Evolutionary conservation across 345 rosid species (phyloP), one percentile per base, ranked within the genome.

Genomic region (Ceriops decandra): DNA sequence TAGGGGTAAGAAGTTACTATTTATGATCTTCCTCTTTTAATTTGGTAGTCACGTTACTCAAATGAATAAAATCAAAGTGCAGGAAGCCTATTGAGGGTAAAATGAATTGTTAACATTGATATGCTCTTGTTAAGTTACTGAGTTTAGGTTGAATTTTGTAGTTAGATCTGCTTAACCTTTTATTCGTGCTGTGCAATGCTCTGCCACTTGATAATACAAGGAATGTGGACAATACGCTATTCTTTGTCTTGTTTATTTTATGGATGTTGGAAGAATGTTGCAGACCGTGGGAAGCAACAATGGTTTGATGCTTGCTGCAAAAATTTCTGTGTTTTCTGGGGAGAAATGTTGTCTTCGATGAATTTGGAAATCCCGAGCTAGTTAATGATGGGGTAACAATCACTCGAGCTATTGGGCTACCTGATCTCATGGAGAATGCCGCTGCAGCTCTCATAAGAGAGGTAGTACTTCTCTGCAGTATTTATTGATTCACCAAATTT

Each of bases 371-470:
- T 66, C 99, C 98, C 1, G 90, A 92, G 74, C 97, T 92, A 4
- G 99, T 95, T n/a, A 95, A 95, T 77, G 99, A 95, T 69, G 99
- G 99, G 20, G 97, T 95, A 22, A 95, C 98, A 3, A 95, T 95
- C 66, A 93, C 99, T 38, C 82, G 99, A 49, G 99, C 98, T 63
- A 95, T 95, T 79, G 97, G 92, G 77, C 74, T 95, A 6, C 87
- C 93, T 60, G 89, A 92, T 77, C 84, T 98, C 19, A 95, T 92
- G 97, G 99, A 95, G 75, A 95, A 95, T 81, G 98, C 99, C 10
- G 98, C 97, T 66, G 99, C 99, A 49, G 97, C 99, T 11, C 95
- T 95, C 52, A 95, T 95, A 60, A 91, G 96, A 63, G 99, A 95
- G 98, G 99, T 90, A 9, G 17, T 87, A 21, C 17, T 38, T 64